Evolutionary conservation across 306 rosid genomes (phyloP).

Genomic region (Sicyos baderoa): DNA sequence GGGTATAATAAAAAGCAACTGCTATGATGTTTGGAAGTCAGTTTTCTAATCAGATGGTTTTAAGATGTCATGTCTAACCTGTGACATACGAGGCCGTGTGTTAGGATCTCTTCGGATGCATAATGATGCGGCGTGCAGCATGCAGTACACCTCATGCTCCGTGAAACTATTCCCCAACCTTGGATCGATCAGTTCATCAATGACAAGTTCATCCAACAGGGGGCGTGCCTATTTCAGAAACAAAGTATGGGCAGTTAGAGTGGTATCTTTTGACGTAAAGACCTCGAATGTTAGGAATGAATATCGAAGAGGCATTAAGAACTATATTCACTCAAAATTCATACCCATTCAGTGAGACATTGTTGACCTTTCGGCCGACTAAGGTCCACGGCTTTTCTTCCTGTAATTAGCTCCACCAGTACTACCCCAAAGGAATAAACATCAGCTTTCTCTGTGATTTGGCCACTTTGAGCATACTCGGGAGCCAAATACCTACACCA

Average conservation of each 20-base stretch:
- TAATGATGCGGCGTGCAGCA: slow-evolving; percentile 82
- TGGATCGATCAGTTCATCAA: slow-evolving; percentile 84
- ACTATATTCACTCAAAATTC: background rate
- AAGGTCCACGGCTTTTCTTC: slow-evolving; percentile 96
- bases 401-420: slow-evolving; percentile 82
- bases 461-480: slow-evolving; percentile 96
- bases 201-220: slow-evolving; percentile 62
- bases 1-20: background rate
- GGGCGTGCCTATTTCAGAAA: slow-evolving; percentile 69
- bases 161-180: slow-evolving; percentile 54
- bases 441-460: slow-evolving; percentile 96
- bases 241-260: background rate
- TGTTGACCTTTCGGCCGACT: slow-evolving; percentile 91
- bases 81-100: slow-evolving; percentile 90
- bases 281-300: background rate
- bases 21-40: background rate
- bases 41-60: background rate
- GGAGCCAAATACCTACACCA: slow-evolving; percentile 86
- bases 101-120: slow-evolving; percentile 92
- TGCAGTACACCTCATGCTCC: slow-evolving; percentile 79
- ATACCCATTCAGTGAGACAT: slow-evolving; percentile 96
- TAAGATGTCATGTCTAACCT: slow-evolving; percentile 38
- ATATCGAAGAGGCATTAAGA: too few relatives aligned
- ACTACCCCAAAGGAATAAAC: slow-evolving; percentile 97
- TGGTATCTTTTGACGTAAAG: background rate